Evolutionary conservation across 169 alveolate species (phyloP).

Genomic region (Eimeria sp.): DNA sequence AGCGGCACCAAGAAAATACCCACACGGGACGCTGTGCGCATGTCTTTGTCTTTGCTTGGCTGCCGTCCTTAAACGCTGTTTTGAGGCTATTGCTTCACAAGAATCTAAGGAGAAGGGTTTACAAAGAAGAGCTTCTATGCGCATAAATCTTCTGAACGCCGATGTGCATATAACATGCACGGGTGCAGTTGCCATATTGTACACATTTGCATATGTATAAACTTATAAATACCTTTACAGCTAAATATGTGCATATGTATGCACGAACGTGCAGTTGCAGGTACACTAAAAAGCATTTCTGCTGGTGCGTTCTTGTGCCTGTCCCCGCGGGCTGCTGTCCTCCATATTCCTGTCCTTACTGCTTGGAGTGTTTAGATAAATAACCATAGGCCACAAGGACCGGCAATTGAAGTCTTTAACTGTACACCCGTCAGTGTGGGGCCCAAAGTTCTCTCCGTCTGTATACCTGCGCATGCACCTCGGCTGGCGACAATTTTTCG

Average conservation of each 20-base stretch:
- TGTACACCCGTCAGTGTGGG: slow-evolving; percentile 88
- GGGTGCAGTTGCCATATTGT: background rate
- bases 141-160: no score
- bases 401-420: slow-evolving; percentile 85
- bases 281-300: background rate
- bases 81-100: background rate
- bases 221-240: no score
- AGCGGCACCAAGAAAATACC: background rate
- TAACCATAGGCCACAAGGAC: slow-evolving; percentile 85
- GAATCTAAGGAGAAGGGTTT: background rate
- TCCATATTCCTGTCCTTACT: slow-evolving; percentile 5
- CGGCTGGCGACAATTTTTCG: background rate
- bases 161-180: no score
- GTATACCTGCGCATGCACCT: slow-evolving; percentile 77
- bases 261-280: background rate
- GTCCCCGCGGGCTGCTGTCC: background rate
- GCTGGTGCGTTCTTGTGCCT: background rate
- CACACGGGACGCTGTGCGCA: background rate
- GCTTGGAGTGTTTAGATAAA: slow-evolving; percentile 82
- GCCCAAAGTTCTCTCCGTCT: slow-evolving; percentile 89
- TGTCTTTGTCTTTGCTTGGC: background rate
- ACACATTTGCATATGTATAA: no score
- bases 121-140: background rate
- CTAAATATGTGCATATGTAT: no score
- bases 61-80: background rate